Evolutionary conservation across 2,329 filamentous ascomycete genomes (phyloP).

Genomic region (Trichoderma koningiopsis): DNA sequence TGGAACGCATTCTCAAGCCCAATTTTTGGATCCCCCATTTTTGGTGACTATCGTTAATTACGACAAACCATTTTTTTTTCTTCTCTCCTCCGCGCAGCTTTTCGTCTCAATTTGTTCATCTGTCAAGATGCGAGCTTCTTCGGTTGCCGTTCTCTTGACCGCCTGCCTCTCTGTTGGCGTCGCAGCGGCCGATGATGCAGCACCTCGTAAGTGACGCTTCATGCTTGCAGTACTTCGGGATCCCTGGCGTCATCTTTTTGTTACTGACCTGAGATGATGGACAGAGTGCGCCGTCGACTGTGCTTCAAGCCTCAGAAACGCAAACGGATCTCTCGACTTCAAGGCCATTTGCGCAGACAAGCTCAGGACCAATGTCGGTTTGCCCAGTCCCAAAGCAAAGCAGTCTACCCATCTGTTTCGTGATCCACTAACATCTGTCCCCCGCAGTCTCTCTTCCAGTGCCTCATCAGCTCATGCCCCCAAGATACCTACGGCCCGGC

Average conservation of each 20-base stretch:
- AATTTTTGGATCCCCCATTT: conserved; percentile 36
- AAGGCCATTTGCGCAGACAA: conserved; percentile 30
- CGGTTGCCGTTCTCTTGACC: conserved; percentile 26
- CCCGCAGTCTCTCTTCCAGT: conserved; percentile 37
- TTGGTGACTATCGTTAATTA: conserved; percentile 40
- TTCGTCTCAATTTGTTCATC: conserved; percentile 17
- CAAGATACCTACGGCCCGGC: conserved; percentile 36
- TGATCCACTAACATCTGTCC: background rate
- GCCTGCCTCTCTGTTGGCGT: conserved; percentile 19
- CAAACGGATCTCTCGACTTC: conserved; percentile 26
- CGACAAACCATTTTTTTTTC: conserved; percentile 34
- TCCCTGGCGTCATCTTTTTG: background rate
- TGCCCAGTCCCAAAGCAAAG: background rate
- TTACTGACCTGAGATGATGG: background rate
- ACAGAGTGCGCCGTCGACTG: conserved; percentile 32
- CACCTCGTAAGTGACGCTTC: conserved; percentile 11
- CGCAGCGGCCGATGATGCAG: background rate
- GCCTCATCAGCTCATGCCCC: conserved; percentile 36
- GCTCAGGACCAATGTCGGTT: conserved; percentile 17
- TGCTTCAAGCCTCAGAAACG: conserved; percentile 28
- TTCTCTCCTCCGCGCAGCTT: conserved; percentile 16
- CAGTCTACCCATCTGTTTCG: background rate
- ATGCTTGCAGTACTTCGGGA: too few relatives aligned
- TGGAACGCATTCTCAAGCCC: background rate
- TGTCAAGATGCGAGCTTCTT: conserved; percentile 32